Evolutionary conservation across 2,329 filamentous ascomycete species (phyloP).

Genomic region (Paraphaeosphaeria minitans): DNA sequence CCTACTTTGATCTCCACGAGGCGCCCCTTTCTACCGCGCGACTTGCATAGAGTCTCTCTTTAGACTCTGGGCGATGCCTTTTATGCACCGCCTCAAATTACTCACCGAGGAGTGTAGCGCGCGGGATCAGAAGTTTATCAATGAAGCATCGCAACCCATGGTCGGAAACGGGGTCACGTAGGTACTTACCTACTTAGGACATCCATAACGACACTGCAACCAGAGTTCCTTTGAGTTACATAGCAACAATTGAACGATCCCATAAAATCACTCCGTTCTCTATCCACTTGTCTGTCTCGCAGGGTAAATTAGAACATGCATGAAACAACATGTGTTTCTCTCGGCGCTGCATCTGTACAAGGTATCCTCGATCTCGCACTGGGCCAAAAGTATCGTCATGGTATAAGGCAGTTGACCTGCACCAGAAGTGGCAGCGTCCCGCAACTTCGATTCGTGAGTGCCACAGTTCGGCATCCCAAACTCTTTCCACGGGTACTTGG

Average conservation of each 20-base stretch:
- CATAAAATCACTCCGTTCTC: no score
- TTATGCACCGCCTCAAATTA: neutral
- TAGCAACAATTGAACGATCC: no score
- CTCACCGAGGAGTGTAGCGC: neutral
- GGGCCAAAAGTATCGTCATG: neutral
- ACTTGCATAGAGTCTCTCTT: neutral
- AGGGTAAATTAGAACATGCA: neutral
- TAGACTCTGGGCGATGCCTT: neutral
- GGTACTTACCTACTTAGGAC: no score
- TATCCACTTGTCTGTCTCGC: neutral
- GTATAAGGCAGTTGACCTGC: neutral
- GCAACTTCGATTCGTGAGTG: neutral
- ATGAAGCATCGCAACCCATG: no score
- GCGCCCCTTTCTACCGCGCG: constrained; percentile 1
- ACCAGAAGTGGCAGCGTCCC: neutral
- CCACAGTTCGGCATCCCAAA: neutral
- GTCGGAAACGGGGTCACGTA: no score
- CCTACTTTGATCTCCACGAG: neutral
- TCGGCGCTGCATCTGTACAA: neutral
- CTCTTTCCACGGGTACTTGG: neutral
- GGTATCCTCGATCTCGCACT: neutral
- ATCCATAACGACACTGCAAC: neutral
- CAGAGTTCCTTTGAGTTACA: neutral
- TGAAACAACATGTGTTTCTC: neutral
- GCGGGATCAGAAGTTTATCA: no score